Evolutionary conservation across 2,329 filamentous ascomycete genomes (phyloP).

Genomic region (Colletotrichum plurivorum): DNA sequence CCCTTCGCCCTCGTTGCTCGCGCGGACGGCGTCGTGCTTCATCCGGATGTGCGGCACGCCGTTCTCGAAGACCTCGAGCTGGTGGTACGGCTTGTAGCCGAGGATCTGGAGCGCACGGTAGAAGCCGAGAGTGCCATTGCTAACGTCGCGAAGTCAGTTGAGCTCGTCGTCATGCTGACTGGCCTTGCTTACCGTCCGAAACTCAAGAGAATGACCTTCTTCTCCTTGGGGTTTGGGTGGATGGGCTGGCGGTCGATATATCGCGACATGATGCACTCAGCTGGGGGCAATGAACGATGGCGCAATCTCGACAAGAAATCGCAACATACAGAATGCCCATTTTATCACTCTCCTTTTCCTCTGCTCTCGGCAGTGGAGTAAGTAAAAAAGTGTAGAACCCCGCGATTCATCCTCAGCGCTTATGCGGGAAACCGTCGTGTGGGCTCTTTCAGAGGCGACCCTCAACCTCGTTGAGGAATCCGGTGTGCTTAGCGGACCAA

Average conservation of each 20-base stretch:
- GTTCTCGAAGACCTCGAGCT: slow-evolving; percentile 47
- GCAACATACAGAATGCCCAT: too few species aligned
- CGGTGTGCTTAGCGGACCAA: too few species aligned
- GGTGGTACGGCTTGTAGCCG: slow-evolving; percentile 54
- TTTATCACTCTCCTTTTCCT: too few species aligned
- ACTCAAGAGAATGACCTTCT: slow-evolving; percentile 54
- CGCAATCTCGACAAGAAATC: too few species aligned
- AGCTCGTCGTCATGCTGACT: too few species aligned
- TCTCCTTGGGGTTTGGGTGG: slow-evolving; percentile 48
- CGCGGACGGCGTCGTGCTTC: slow-evolving; percentile 49
- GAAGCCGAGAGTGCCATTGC: slow-evolving; percentile 53
- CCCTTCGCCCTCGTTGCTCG: slow-evolving; percentile 46
- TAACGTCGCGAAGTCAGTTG: slow-evolving; percentile 27
- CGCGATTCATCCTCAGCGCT: too few species aligned
- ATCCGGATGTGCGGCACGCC: slow-evolving; percentile 45
- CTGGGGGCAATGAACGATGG: too few species aligned
- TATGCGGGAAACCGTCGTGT: too few species aligned
- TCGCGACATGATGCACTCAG: slow-evolving; percentile 48
- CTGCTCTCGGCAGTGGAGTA: too few species aligned
- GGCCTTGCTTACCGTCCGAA: slow-evolving; percentile 50
- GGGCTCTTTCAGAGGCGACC: too few species aligned
- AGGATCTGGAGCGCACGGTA: slow-evolving; percentile 52
- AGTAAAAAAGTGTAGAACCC: too few species aligned
- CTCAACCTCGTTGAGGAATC: too few species aligned
- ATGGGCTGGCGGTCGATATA: slow-evolving; percentile 51